Evolutionary conservation across 1,284 basidiomycete genomes (phyloP).

Genomic region (Erythrobasidium hasegawianum): DNA sequence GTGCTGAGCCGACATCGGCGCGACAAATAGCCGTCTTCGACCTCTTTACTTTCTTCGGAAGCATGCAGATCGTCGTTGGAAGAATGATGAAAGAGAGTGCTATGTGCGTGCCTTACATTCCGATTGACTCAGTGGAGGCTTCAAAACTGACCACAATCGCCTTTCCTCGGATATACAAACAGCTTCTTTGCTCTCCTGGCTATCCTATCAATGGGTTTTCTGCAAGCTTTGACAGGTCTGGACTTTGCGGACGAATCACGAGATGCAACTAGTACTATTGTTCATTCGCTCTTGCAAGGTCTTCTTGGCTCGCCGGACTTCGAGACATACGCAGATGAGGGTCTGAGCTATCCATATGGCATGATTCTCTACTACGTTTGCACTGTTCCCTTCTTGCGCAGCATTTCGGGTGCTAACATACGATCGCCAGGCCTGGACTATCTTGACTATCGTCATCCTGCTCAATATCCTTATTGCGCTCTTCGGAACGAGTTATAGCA

Average conservation of each 20-base stretch:
- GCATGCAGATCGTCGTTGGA: conserved; percentile 68
- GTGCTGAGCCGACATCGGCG: no score
- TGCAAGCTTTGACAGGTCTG: conserved; percentile 44
- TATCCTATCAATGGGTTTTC: conserved; percentile 41
- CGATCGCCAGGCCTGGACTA: conserved; percentile 78
- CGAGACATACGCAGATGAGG: conserved; percentile 55
- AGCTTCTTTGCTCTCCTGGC: conserved; percentile 65
- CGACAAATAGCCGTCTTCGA: conserved; percentile 45
- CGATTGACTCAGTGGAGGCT: no score
- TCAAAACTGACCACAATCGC: no score
- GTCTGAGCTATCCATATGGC: conserved; percentile 54
- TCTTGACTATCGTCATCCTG: conserved; percentile 77
- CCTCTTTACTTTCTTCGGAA: conserved; percentile 42
- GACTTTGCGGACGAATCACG: conserved; percentile 40
- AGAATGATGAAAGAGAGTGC: conserved; percentile 45
- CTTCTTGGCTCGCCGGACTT: conserved; percentile 65
- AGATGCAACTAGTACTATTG: conserved; percentile 40
- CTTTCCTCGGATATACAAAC: no score
- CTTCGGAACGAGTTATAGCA: conserved; percentile 52
- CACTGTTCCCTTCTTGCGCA: no score
- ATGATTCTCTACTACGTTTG: conserved; percentile 76
- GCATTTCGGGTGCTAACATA: no score
- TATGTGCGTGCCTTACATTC: no score
- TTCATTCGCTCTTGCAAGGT: conserved; percentile 43
- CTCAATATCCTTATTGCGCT: conserved; percentile 93